phyloP scores from a whole-genome alignment of 169 alveolate species.

The Plasmodium yoelii region DNA sequence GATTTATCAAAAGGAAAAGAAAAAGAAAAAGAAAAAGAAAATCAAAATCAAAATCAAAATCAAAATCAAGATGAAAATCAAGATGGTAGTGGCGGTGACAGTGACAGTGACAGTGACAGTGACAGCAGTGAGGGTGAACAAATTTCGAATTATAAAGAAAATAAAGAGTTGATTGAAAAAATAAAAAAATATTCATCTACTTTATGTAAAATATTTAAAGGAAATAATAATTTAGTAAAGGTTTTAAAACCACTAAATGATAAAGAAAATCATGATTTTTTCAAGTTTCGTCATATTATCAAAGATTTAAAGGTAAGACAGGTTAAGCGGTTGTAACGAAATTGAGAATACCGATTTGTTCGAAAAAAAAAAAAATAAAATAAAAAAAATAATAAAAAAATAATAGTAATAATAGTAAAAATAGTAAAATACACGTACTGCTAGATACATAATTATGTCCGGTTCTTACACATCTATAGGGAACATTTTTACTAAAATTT shows the following conservation, averaged over 20 bases:
- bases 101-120: no score
- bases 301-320: slow-evolving; percentile 40
- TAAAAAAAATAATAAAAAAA: no score
- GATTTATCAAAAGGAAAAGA: slow-evolving; percentile 19
- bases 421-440: no score
- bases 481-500: slow-evolving; percentile 35
- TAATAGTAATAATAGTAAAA: no score
- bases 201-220: slow-evolving; percentile 39
- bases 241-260: slow-evolving; percentile 20
- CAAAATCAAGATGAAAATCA: no score
- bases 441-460: neutral
- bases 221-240: slow-evolving; percentile 8
- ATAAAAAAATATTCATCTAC: slow-evolving; percentile 49
- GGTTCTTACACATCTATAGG: neutral
- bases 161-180: slow-evolving; percentile 40
- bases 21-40: no score
- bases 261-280: slow-evolving; percentile 60
- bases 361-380: no score
- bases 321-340: neutral
- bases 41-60: no score
- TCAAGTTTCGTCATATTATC: slow-evolving; percentile 26
- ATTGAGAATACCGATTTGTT: no score
- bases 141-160: slow-evolving; percentile 12
- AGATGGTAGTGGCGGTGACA: no score
- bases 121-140: neutral